Percentiles rank a stretch among this genome's conserved stretches.
phyloP scores from a whole-genome alignment of 306 rosid genomes.

The Pyrus betulifolia region DNA sequence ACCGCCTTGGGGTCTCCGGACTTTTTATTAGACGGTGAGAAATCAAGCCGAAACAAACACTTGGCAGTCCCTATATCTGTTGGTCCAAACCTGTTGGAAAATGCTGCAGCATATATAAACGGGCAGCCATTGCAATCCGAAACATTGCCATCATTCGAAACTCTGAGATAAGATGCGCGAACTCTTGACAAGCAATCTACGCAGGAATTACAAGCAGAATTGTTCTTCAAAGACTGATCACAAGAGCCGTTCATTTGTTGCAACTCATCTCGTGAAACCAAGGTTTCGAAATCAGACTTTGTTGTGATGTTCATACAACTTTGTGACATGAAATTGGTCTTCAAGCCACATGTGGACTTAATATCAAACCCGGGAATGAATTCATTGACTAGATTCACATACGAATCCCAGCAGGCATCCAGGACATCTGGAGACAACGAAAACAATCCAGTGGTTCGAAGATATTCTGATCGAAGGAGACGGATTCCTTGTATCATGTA shows the following conservation, averaged over 20 bases:
- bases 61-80: slow-evolving; percentile 11
- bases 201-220: slow-evolving; percentile 5
- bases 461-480: slow-evolving; percentile 17
- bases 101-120: slow-evolving; percentile 23
- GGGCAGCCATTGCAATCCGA: slow-evolving; percentile 11
- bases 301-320: slow-evolving; percentile 6
- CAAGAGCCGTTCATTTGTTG: slow-evolving; percentile 6
- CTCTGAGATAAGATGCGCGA: background rate
- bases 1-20: background rate
- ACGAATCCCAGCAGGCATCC: slow-evolving; percentile 16
- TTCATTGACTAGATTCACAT: background rate
- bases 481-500: slow-evolving; percentile 10
- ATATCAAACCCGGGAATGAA: slow-evolving; percentile 6
- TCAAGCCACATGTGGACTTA: background rate
- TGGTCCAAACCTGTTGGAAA: slow-evolving; percentile 24
- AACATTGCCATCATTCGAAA: background rate
- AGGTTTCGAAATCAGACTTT: slow-evolving; percentile 7
- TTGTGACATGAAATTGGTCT: slow-evolving; percentile 15
- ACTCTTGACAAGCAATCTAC: slow-evolving; percentile 2
- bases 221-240: slow-evolving; percentile 8
- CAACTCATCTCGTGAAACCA: background rate
- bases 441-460: background rate
- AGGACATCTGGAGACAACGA: background rate
- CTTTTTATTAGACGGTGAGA: background rate
- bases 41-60: slow-evolving; percentile 22